Evolutionary conservation across 108 stramenopile species (phyloP), one percentile per base, ranked within the genome.

Genomic region (Cyclotella baltica): DNA sequence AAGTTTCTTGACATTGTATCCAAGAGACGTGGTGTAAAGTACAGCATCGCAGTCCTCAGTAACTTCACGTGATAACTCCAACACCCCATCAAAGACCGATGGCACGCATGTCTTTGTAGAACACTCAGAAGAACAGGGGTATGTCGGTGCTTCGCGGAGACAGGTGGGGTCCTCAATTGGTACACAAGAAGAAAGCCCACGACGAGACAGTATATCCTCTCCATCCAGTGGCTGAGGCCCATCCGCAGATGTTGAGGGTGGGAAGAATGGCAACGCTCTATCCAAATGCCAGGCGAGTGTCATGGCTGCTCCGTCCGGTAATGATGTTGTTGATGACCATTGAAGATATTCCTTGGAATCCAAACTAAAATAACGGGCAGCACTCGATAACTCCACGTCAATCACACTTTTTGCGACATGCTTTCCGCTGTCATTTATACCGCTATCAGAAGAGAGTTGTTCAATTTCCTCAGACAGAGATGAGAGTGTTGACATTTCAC

Each of bases 51-150:
- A 93, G 30, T 79, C 90, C 55, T 87, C 89, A 13, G 93, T 86
- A 16, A 88, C 68, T 13, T 86, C 78, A 15, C 61, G 65, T 4
- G 82, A 34, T 53, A 89, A 50, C 8, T 73, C 27, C 5, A 68
- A 37, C 11, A 86, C 71, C 52, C 64, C 66, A 67, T 93, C 92
- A 82, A 90, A 93, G 3, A 91, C 73, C 27, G 86, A 87, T 2
- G 90, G 82, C 19, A 72, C n/a, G 59, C 92, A 93, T 28, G 89
- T 61, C 22, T 80, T 79, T 8, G 70, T 81, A 20, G 87, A 86
- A 66, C 92, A 93, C 79, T 91, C 90, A 0, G 92, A 93, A 25
- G 83, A 65, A 63, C 92, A 93, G 13, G 90, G 92, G 48, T 86
- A 65, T 15, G 67, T 63, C 31, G 63, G 62, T n/a, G 72, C 67